phyloP scores from a whole-genome alignment of 208 protist genomes.

The Trypanosoma lewisi region DNA sequence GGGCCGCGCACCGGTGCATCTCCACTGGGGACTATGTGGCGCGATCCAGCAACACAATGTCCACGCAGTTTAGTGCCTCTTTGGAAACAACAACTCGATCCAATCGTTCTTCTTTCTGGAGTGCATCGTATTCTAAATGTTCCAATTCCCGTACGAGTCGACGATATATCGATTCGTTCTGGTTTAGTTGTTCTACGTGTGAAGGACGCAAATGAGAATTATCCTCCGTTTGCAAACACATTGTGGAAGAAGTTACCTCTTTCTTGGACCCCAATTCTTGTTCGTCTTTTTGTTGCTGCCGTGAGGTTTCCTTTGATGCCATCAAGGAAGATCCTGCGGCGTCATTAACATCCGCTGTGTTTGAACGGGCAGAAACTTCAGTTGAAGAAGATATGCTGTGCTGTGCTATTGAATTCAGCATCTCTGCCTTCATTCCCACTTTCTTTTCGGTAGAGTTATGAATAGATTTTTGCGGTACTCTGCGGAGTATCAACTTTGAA shows the following conservation, averaged over 20 bases:
- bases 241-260: no score
- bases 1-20: conserved; percentile 12
- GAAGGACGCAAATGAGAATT: not conserved
- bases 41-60: conserved; percentile 8
- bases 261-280: no score
- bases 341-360: not conserved
- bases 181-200: not conserved
- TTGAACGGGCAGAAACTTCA: not conserved
- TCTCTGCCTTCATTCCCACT: not conserved
- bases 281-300: not conserved
- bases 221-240: not conserved
- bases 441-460: not conserved
- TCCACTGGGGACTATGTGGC: conserved; percentile 20
- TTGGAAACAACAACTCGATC: conserved; percentile 3
- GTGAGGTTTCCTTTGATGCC: not conserved
- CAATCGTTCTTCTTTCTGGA: not conserved
- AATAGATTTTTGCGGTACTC: not conserved
- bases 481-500: conserved; percentile 2
- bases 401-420: not conserved
- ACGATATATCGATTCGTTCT: conserved; percentile 19
- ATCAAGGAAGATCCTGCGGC: not conserved
- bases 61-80: not conserved
- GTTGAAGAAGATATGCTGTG: not conserved
- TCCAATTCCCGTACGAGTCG: conserved; percentile 15
- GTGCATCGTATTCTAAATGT: not conserved